Base-by-base conservation (phyloP, 768 basidiomycete genomes). In the Mycena rosella region DNA sequence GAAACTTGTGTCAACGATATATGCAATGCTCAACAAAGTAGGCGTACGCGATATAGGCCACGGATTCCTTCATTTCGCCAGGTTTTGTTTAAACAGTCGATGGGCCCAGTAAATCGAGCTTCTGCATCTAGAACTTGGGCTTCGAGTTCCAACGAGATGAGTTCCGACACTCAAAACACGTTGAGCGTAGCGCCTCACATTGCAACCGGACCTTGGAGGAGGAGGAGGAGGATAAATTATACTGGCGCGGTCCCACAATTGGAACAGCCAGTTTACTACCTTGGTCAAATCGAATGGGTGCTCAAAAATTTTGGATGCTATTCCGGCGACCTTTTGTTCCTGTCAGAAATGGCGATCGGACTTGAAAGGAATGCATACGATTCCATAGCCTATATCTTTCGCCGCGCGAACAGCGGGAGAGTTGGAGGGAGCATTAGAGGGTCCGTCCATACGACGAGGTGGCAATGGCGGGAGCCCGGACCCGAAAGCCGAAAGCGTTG, bases 271-370 rank as follows among this genome's bases (percentile, higher is more conserved):
- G n/a, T n/a, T n/a, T n/a, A n/a, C n/a, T n/a, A n/a, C n/a, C n/a
- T 96, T 96, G 69, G 94, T 92, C 40, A 97, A 85, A 81, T 97
- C 96, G 74, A 96, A 96, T 3, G 96, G 96, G 74, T 96, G 95
- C 80, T 96, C 96, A 71, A 96, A 91, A 9, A 96, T 84, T 79
- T 95, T 94, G 24, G 94, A 91, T 14, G 87, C 85, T 84, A 96
- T 94, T 14, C 95, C 95, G 56, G 95, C 93, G 26, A 87, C 76
- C 93, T 93, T 59, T 51, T 32, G 55, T 66, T 22, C 26, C 27
- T 10, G 48, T 49, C 38, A 57, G 22, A 48, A 42, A 18, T 8
- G 27, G 42, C 49, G 15, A 17, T 40, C 55, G n/a, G 30, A 61
- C 14, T 40, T 22, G 56, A 45, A 51, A 47, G 42, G 24, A 38